These are phyloP conservation scores for Bimuria novae-zelandiae DNA, from an alignment of 2,329 filamentous ascomycete species.

Conservation along the genomic window DNA sequence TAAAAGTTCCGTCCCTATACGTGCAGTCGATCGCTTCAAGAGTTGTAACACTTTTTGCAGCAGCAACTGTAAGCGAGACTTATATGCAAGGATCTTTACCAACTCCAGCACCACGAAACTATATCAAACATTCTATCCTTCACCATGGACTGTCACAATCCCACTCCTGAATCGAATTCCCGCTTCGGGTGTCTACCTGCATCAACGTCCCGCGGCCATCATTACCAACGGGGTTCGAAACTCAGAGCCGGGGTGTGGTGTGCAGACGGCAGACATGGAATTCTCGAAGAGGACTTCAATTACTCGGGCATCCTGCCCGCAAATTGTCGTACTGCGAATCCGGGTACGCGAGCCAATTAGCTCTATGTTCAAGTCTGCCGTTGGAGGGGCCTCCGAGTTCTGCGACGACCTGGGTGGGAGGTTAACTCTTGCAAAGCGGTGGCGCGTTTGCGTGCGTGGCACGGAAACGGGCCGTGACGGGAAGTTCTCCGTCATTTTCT, in stretches of 20 bases:
- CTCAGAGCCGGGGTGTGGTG: neutral
- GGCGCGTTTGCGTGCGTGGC: slow-evolving; percentile 8
- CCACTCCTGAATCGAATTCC: neutral
- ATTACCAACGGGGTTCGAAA: neutral
- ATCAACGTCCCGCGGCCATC: neutral
- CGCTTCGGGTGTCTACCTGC: neutral
- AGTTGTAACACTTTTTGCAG: neutral
- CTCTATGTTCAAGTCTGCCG: slow-evolving; percentile 50
- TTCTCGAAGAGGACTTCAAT: neutral
- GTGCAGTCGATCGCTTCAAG: neutral
- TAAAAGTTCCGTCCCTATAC: neutral
- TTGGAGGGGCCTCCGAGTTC: slow-evolving; percentile 47
- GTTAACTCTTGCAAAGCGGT: slow-evolving; percentile 6
- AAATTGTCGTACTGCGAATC: slow-evolving; percentile 59
- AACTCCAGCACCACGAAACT: slow-evolving; percentile 8
- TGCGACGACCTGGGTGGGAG: slow-evolving; percentile 37
- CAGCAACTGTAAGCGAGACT: slow-evolving; percentile 6
- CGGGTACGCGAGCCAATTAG: slow-evolving; percentile 56
- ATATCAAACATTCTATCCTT: slow-evolving; percentile 11
- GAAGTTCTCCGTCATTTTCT: neutral
- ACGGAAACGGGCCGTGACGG: slow-evolving; percentile 2
- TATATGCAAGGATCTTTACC: neutral
- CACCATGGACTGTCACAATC: slow-evolving; percentile 5
- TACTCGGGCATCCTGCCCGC: slow-evolving; percentile 9
- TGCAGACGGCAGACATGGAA: neutral